Evolutionary conservation across 768 basidiomycete genomes (phyloP), one percentile per base, ranked within the genome.

Genomic region (Favolaschia claudopus): DNA sequence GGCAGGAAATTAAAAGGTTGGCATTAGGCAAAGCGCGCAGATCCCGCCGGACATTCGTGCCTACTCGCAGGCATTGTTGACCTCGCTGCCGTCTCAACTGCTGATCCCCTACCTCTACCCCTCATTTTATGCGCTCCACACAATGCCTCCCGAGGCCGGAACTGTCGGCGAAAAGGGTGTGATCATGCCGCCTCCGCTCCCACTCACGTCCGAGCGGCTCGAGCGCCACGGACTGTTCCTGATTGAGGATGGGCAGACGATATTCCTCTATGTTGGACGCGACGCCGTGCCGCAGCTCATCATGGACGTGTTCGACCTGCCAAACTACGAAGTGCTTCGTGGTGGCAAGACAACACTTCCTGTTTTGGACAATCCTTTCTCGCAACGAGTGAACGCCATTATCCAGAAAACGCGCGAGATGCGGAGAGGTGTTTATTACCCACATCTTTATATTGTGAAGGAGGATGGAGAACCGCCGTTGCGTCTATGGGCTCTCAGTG

Each of bases 191-290:
- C 87, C 89, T 2, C 84, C 93, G 4, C 79, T 97, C 5, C 96
- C 96, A 24, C 85, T 95, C 56, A 96, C 95, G 1, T 95, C 93
- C n/a, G 96, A 99, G 74, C 84, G 95, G 34, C 80, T 99, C 50
- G 96, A 98, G 74, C 82, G 96, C 46, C 95, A 99, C 67, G 97
- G 97, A 56, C 80, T 99, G 52, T 98, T 90, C 86, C 76, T 99
- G 62, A 97, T 99, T 65, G 97, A 99, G 74, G 96, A 99, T 72
- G 93, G 92, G 1, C 97, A 99, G 74, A 96, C 92, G 20, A 93
- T 99, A 70, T 99, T 99, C 87, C 81, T 99, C 44, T 99, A 94
- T 91, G 87, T 99, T 46, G 97, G 97, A n/a, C 88, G 95, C 28
- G 96, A 99, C 72, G 95, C 97, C 7, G 95, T 99, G n/a, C 93